These are phyloP conservation scores for Spathaspora boniae DNA, from an alignment of 805 yeast genomes.

Conservation along the genomic window DNA sequence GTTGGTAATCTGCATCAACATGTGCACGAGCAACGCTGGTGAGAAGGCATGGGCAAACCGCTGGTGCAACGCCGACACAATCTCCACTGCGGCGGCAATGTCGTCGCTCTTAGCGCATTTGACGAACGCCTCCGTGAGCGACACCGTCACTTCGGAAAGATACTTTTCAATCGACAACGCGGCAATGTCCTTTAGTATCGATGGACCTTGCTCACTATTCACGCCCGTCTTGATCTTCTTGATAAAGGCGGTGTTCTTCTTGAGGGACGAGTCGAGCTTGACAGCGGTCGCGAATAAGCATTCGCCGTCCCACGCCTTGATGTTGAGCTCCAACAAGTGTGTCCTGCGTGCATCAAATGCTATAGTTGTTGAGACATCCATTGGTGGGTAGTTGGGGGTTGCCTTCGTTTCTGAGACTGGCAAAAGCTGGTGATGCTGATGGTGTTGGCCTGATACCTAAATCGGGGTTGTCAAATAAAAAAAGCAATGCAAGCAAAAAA, in stretches of 20 bases:
- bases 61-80: slow-evolving; percentile 73
- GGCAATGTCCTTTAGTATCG: slow-evolving; percentile 57
- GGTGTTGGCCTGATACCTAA: no score
- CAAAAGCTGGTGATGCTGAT: no score
- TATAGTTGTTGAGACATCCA: no score
- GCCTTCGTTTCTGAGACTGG: no score
- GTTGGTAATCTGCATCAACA: slow-evolving; percentile 38
- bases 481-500: no score
- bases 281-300: slow-evolving; percentile 11
- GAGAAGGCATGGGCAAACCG: slow-evolving; percentile 59
- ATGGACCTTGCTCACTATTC: slow-evolving; percentile 44
- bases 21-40: slow-evolving; percentile 40
- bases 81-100: slow-evolving; percentile 58
- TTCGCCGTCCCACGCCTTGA: slow-evolving; percentile 53
- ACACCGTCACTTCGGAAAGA: slow-evolving; percentile 61
- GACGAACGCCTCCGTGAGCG: slow-evolving; percentile 59
- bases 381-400: no score
- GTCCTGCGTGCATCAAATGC: slow-evolving; percentile 16
- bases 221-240: slow-evolving; percentile 62
- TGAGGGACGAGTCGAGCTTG: slow-evolving; percentile 69
- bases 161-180: slow-evolving; percentile 70
- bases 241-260: slow-evolving; percentile 78
- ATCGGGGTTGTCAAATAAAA: no score
- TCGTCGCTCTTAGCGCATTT: slow-evolving; percentile 55
- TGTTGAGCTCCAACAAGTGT: slow-evolving; percentile 35